Evolutionary conservation across 495 filamentous ascomycete genomes (phyloP).

Genomic region (Pseudoneurospora amorphoporcata): DNA sequence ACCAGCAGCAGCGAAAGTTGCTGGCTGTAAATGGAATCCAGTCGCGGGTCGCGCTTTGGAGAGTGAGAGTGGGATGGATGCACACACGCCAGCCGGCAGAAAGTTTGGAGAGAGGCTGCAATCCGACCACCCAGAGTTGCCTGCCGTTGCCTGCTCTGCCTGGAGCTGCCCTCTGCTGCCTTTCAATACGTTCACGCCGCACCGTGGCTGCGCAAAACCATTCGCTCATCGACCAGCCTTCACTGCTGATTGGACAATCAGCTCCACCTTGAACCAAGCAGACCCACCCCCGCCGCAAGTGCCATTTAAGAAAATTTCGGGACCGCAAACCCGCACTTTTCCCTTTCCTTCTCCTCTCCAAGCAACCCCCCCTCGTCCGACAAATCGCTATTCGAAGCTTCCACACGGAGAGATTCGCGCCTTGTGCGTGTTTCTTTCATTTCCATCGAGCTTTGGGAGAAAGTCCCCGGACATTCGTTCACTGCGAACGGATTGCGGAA

Average conservation of each 20-base stretch:
- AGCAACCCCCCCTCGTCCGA: conserved; percentile 77
- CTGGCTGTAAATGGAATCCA: neutral
- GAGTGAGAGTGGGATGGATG: neutral
- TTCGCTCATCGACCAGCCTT: neutral
- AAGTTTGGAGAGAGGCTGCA: neutral
- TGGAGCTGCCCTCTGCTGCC: neutral
- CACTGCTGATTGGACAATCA: neutral
- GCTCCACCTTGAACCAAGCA: neutral
- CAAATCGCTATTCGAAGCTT: conserved; percentile 99
- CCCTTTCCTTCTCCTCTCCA: conserved; percentile 31
- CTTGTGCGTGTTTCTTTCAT: conserved; percentile 28
- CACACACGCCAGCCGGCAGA: neutral
- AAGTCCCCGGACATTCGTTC: conserved; percentile 98
- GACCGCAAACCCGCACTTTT: conserved; percentile 8
- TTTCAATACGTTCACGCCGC: neutral
- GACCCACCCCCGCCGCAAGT: neutral
- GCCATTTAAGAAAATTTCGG: conserved; percentile 16
- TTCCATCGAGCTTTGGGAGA: conserved; percentile 77
- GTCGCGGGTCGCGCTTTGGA: neutral
- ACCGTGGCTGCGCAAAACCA: neutral
- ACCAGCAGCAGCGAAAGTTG: neutral
- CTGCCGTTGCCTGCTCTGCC: neutral
- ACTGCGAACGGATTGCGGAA: conserved; percentile 56
- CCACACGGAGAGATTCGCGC: conserved; percentile 67
- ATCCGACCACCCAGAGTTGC: neutral